Evolutionary conservation across 805 yeast genomes (phyloP).

Genomic region (Saturnispora dispora): DNA sequence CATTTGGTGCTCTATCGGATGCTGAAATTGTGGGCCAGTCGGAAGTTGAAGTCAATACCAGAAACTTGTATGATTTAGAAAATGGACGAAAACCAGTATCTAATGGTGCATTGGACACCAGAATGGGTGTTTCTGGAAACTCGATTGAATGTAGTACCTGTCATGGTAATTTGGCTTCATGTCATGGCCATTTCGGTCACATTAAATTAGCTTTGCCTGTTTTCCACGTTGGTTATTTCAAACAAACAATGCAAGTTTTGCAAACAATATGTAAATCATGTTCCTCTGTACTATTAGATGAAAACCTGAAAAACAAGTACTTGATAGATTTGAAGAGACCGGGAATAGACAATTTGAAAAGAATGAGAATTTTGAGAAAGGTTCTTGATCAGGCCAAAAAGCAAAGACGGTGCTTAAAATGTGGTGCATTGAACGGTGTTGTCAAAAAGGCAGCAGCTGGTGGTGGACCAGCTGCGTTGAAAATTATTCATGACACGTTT

Average conservation of each 20-base stretch:
- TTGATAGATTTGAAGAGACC: constrained; percentile 78
- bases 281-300: constrained; percentile 68
- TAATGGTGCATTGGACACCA: constrained; percentile 83
- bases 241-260: constrained; percentile 75
- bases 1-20: constrained; percentile 89
- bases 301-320: constrained; percentile 58
- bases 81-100: constrained; percentile 75
- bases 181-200: constrained; percentile 99
- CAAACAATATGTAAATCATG: constrained; percentile 91
- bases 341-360: constrained; percentile 77
- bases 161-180: constrained; percentile 81
- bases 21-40: constrained; percentile 87
- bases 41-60: constrained; percentile 84
- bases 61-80: constrained; percentile 87
- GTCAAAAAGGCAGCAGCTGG: constrained; percentile 94
- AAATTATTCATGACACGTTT: constrained; percentile 91
- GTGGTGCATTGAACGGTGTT: constrained; percentile 90
- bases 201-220: constrained; percentile 89
- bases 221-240: constrained; percentile 95
- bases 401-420: constrained; percentile 80
- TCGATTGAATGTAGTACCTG: constrained; percentile 84
- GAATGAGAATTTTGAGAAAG: constrained; percentile 81
- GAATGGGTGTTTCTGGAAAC: constrained; percentile 91
- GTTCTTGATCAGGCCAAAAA: constrained; percentile 90
- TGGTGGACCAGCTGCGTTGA: constrained; percentile 85